phyloP scores from a whole-genome alignment of 2,329 filamentous ascomycete species.

The Exophiala mesophila region DNA sequence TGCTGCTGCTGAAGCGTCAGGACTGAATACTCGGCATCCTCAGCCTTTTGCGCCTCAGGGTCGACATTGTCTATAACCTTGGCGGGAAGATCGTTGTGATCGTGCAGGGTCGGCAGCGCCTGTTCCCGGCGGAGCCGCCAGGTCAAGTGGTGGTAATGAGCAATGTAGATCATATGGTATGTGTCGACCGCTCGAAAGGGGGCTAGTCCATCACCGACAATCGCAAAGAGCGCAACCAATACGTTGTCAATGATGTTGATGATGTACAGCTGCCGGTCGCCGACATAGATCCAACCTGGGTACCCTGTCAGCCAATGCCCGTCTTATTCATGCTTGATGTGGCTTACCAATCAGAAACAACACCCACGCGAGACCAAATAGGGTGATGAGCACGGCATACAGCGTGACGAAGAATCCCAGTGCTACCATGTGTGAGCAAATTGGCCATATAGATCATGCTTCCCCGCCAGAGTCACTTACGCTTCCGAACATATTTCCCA shows the following conservation, averaged over 20 bases:
- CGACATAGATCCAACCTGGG: slow-evolving; percentile 73
- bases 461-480: slow-evolving; percentile 42
- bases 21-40: slow-evolving; percentile 24
- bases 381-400: slow-evolving; percentile 75
- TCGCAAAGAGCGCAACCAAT: slow-evolving; percentile 64
- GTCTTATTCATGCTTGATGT: neutral
- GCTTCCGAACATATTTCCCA: slow-evolving; percentile 68
- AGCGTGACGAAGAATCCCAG: slow-evolving; percentile 79
- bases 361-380: slow-evolving; percentile 84
- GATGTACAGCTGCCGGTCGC: slow-evolving; percentile 62
- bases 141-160: slow-evolving; percentile 63
- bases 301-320: slow-evolving; percentile 1
- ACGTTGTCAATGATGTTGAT: slow-evolving; percentile 68
- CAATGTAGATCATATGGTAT: slow-evolving; percentile 81
- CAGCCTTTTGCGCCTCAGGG: slow-evolving; percentile 38
- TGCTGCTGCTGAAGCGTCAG: slow-evolving; percentile 55
- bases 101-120: slow-evolving; percentile 56
- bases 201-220: slow-evolving; percentile 65
- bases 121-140: slow-evolving; percentile 62
- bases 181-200: slow-evolving; percentile 77
- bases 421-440: slow-evolving; percentile 39
- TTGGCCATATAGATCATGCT: neutral
- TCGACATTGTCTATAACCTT: slow-evolving; percentile 38
- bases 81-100: slow-evolving; percentile 64
- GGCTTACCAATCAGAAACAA: slow-evolving; percentile 72